Conservation (phyloP, 306 rosid species). For the Citrullus amarus region DNA sequence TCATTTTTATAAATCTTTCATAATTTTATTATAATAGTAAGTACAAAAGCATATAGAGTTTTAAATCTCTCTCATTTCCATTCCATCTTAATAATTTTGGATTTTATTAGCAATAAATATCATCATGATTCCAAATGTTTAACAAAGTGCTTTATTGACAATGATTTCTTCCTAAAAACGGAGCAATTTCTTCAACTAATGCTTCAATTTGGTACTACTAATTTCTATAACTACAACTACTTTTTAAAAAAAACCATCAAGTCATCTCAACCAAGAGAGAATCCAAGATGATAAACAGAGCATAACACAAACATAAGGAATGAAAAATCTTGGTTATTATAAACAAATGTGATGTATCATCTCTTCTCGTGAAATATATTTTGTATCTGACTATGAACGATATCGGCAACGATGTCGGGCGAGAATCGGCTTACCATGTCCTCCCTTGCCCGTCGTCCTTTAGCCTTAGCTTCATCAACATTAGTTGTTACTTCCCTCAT, state of each 20-base stretch:
- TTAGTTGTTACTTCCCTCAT: conserved; percentile 48
- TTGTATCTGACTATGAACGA: conserved; percentile 33
- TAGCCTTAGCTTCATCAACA: conserved; percentile 40
- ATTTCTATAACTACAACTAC: no score
- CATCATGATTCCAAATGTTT: not conserved
- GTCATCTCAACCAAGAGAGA: not conserved
- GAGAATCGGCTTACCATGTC: conserved; percentile 58
- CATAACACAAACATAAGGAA: not conserved
- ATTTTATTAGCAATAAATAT: not conserved
- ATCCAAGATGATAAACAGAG: not conserved
- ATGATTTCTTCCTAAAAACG: no score
- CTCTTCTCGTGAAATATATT: conserved; percentile 9
- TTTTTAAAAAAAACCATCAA: not conserved
- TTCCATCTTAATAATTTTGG: no score
- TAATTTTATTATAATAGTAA: not conserved
- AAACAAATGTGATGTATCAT: not conserved
- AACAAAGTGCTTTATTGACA: no score
- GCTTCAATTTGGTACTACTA: no score
- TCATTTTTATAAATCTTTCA: no score
- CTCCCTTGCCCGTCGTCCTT: conserved; percentile 51
- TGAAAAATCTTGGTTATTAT: not conserved
- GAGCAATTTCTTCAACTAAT: no score
- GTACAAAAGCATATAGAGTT: no score
- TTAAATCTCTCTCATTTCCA: no score
- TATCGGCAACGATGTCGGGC: conserved; percentile 51